Percentiles rank a stretch among this genome's conserved stretches.
phyloP scores from a whole-genome alignment of 495 filamentous ascomycete genomes.

The Ascodesmis nigricans region DNA sequence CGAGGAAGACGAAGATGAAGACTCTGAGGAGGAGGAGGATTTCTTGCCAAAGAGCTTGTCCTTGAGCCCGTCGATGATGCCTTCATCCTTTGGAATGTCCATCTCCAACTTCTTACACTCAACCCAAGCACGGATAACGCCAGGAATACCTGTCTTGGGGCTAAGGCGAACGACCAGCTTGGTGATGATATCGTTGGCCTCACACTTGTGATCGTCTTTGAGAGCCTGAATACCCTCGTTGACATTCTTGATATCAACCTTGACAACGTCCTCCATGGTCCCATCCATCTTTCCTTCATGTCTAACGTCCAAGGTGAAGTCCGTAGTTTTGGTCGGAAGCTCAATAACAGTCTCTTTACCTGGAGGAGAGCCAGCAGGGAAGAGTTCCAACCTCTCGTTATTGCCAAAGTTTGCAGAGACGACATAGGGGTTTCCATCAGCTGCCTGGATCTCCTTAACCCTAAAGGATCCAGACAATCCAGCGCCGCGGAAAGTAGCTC shows the following conservation, averaged over 20 bases:
- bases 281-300: no score
- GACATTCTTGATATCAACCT: no score
- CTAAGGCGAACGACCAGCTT: constrained; percentile 54
- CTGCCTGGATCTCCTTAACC: constrained; percentile 81
- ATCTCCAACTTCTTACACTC: constrained; percentile 55
- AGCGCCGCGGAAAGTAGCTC: constrained; percentile 85
- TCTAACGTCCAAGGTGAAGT: no score
- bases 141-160: constrained; percentile 58
- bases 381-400: constrained; percentile 32
- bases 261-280: no score
- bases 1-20: constrained; percentile 28
- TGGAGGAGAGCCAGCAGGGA: constrained; percentile 52
- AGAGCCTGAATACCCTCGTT: constrained; percentile 58
- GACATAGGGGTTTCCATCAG: constrained; percentile 49
- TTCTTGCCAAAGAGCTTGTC: constrained; percentile 62
- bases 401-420: constrained; percentile 42
- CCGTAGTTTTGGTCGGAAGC: constrained; percentile 64
- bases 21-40: constrained; percentile 28
- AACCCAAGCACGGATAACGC: constrained; percentile 48
- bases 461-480: constrained; percentile 79
- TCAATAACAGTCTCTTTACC: constrained; percentile 71
- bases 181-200: constrained; percentile 50
- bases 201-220: constrained; percentile 53
- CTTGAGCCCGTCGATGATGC: constrained; percentile 80
- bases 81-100: constrained; percentile 34